Evolutionary conservation across 1,284 basidiomycete genomes (phyloP), one percentile per base, ranked within the genome.

Genomic region (Vanrija sp.): DNA sequence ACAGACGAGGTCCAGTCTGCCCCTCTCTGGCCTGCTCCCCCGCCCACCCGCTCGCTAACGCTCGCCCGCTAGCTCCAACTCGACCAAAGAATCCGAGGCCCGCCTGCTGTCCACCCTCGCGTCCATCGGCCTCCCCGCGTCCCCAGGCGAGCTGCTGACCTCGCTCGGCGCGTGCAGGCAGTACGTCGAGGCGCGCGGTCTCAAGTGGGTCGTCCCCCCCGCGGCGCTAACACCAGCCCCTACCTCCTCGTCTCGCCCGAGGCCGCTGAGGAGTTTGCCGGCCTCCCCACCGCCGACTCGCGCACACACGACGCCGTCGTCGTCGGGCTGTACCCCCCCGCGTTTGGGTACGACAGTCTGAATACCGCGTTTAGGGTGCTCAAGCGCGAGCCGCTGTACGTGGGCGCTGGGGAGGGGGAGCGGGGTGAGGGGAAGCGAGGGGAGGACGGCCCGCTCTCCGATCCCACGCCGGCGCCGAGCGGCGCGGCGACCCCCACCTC

Each of bases 291-390:
- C 16, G n/a, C n/a, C n/a, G n/a, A n/a, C 9, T 16, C n/a, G 14
- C 50, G 53, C 12, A 53, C 47, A 45, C 56, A 81, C 64, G 84
- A 88, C 63, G 78, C 82, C 0, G 85, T 88, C 45, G 80, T 88
- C n/a, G 68, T 88, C 15, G 85, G 85, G 6, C 78, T 85, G 18
- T 79, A 84, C 0, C 84, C 84, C 2, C 59, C 75, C 0, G 63
- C 76, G 3, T 78, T 87, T 58, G 76, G 78, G 36, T 87, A 87
- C 65, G 69, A 77, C 2, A 24, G 49, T 16, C 77, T 88, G 49
- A 86, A 86, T 68, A 78, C 77, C 9, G 86, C 86, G 0, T 88
- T 87, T 61, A 80, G 85, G 2, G 78, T 88, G 18, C 78, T 88
- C 6, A 64, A 69, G 14, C 53, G 62, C 7, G 75, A 72, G 51